Evolutionary conservation across 805 yeast genomes (phyloP).

Genomic region (Torulaspora indica): DNA sequence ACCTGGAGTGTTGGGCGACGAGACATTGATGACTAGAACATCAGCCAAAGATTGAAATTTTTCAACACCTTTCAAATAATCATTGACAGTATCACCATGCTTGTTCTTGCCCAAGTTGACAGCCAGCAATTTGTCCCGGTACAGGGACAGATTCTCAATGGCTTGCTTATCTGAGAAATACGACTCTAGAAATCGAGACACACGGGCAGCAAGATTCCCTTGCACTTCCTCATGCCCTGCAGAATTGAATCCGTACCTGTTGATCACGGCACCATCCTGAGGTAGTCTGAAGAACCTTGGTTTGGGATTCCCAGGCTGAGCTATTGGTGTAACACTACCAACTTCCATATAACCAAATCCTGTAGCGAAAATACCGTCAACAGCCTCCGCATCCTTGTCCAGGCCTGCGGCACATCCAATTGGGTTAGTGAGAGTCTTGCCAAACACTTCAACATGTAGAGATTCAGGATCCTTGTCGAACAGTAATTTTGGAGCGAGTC

Average conservation of each 20-base stretch:
- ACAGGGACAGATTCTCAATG: conserved; percentile 44
- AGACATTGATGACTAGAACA: conserved; percentile 82
- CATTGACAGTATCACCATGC: conserved; percentile 82
- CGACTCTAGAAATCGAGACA: conserved; percentile 39
- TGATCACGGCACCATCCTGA: conserved; percentile 84
- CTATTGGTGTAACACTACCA: conserved; percentile 87
- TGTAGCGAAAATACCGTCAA: conserved; percentile 67
- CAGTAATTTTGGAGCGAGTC: conserved; percentile 58
- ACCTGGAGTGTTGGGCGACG: conserved; percentile 96
- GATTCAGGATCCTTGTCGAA: conserved; percentile 49
- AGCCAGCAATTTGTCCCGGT: conserved; percentile 63
- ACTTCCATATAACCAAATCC: conserved; percentile 91
- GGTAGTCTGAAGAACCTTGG: conserved; percentile 88
- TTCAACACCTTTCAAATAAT: conserved; percentile 79
- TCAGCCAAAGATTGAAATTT: conserved; percentile 82
- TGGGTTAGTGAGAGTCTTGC: conserved; percentile 62
- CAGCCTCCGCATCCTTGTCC: conserved; percentile 89
- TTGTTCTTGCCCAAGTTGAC: conserved; percentile 91
- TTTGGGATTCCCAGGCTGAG: conserved; percentile 92
- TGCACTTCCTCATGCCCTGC: conserved; percentile 76
- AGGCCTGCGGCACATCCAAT: conserved; percentile 94
- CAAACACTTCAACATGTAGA: conserved; percentile 61
- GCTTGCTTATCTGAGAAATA: conserved; percentile 27
- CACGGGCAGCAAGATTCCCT: conserved; percentile 61
- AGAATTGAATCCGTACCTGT: conserved; percentile 93